Evolutionary conservation across 208 protist species (phyloP).

Genomic region (Trypanosoma platydactyli): DNA sequence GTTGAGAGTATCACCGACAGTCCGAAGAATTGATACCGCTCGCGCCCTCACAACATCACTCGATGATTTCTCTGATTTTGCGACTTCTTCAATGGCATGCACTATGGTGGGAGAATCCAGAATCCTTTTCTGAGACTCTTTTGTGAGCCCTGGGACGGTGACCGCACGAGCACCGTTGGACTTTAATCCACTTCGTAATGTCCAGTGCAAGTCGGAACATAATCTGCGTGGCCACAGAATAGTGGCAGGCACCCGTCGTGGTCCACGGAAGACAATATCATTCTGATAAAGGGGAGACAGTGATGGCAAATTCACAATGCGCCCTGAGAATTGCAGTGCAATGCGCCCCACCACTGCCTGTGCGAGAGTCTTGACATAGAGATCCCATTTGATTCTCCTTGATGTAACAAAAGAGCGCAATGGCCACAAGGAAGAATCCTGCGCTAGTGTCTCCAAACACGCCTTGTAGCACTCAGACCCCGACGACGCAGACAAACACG

Average conservation of each 20-base stretch:
- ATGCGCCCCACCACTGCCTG: slow-evolving; percentile 43
- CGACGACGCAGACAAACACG: slow-evolving; percentile 1
- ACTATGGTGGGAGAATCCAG: slow-evolving; percentile 59
- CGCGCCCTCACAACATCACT: slow-evolving; percentile 47
- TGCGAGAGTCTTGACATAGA: slow-evolving; percentile 64
- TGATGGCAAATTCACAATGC: slow-evolving; percentile 40
- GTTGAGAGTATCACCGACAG: slow-evolving; percentile 76
- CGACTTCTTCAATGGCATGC: slow-evolving; percentile 39
- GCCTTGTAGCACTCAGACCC: not conserved
- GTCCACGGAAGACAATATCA: slow-evolving; percentile 51
- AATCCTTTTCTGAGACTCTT: slow-evolving; percentile 44
- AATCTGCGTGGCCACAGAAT: slow-evolving; percentile 34
- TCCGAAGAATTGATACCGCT: slow-evolving; percentile 59
- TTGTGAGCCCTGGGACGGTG: slow-evolving; percentile 58
- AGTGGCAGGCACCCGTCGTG: slow-evolving; percentile 35
- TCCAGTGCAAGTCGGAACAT: slow-evolving; percentile 38
- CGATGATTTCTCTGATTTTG: slow-evolving; percentile 40
- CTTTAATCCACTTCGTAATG: slow-evolving; percentile 42
- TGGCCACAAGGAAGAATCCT: slow-evolving; percentile 30
- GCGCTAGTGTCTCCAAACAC: slow-evolving; percentile 32
- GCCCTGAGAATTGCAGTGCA: slow-evolving; percentile 9
- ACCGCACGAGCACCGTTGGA: slow-evolving; percentile 38
- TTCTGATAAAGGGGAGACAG: slow-evolving; percentile 57
- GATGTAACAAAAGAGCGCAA: slow-evolving; percentile 51
- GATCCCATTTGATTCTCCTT: slow-evolving; percentile 57